Evolutionary conservation across 2,329 filamentous ascomycete genomes (phyloP).

Genomic region (Sphaerulina musiva): DNA sequence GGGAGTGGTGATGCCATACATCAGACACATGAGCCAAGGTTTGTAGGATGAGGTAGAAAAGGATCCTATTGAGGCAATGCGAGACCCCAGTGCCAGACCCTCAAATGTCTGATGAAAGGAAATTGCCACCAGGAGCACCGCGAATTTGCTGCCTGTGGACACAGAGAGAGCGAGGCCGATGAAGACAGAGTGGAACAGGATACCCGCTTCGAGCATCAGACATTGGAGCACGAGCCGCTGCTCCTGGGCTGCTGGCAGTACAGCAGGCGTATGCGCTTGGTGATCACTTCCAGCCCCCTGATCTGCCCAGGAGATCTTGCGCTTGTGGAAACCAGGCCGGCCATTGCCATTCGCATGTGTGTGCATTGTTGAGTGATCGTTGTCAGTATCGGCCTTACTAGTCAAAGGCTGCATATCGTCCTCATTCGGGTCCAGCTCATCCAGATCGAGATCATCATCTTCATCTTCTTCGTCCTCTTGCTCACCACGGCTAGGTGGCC

Average conservation of each 20-base stretch:
- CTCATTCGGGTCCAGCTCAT: conserved; percentile 30
- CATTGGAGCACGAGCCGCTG: conserved; percentile 66
- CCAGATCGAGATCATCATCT: conserved; percentile 32
- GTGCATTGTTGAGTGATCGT: conserved; percentile 14
- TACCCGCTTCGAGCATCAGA: conserved; percentile 67
- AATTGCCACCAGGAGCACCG: conserved; percentile 62
- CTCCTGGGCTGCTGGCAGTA: conserved; percentile 38
- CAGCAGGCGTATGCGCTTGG: conserved; percentile 12
- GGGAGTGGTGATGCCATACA: conserved; percentile 54
- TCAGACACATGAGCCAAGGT: conserved; percentile 64
- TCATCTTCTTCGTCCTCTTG: conserved; percentile 4
- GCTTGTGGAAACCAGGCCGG: conserved; percentile 11
- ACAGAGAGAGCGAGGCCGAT: conserved; percentile 68
- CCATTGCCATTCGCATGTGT: conserved; percentile 13
- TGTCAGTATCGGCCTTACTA: conserved; percentile 10
- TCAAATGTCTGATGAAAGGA: conserved; percentile 66
- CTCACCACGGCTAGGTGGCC: conserved; percentile 17
- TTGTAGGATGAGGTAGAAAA: conserved; percentile 67
- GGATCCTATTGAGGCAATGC: conserved; percentile 61
- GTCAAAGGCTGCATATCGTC: conserved; percentile 25
- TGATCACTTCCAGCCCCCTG: neutral
- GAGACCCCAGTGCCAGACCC: conserved; percentile 63
- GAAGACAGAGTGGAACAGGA: conserved; percentile 72
- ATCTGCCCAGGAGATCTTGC: conserved; percentile 22
- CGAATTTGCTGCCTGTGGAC: conserved; percentile 57